Evolutionary conservation across 2,329 filamentous ascomycete species (phyloP), one percentile per base, ranked within the genome.

Genomic region (Metarhizium rileyi): DNA sequence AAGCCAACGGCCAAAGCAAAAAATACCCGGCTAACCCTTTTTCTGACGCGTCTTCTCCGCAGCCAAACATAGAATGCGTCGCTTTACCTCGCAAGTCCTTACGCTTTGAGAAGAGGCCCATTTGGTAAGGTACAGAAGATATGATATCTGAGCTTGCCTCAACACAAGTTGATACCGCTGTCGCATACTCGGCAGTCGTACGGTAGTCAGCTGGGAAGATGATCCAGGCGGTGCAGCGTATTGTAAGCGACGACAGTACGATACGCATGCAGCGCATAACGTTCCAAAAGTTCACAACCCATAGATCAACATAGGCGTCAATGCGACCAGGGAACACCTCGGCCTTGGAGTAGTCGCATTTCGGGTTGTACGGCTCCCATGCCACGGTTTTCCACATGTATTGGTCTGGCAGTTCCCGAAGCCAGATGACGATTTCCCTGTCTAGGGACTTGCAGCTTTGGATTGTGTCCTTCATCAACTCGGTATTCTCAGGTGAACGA

Each of bases 241-340:
- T 73, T 20, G 75, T 70, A 8, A 78, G 63, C 9, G 76, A 73
- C 4, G 74, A 70, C 22, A 81, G 66, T 44, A 78, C 70, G 33
- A 83, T 66, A 2, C 80, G 69, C 12, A 73, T 70, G 8, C 74
- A 70, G 9, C 78, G 68, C 50, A 70, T 66, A 60, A 76, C 64
- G 57, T 82, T 83, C 72, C 74, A 78, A 12, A 78, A 66, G 52
- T 70, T 74, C 16, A 73, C 74, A 40, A 78, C 73, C 69, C 73
- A 80, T 41, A 81, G 66, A 61, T 83, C 78, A n/a, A 64, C 62
- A 57, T 81, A 83, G 8, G 75, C 66, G 56, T 83, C 79, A n/a
- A 83, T 72, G 12, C 75, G 71, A 4, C 79, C 79, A 0, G 79
- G 78, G 55, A 74, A 82, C 0, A 78, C 75, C 53, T 80, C 77